Evolutionary conservation across 768 basidiomycete species (phyloP).

Genomic region (Guyanaporus albipodus): DNA sequence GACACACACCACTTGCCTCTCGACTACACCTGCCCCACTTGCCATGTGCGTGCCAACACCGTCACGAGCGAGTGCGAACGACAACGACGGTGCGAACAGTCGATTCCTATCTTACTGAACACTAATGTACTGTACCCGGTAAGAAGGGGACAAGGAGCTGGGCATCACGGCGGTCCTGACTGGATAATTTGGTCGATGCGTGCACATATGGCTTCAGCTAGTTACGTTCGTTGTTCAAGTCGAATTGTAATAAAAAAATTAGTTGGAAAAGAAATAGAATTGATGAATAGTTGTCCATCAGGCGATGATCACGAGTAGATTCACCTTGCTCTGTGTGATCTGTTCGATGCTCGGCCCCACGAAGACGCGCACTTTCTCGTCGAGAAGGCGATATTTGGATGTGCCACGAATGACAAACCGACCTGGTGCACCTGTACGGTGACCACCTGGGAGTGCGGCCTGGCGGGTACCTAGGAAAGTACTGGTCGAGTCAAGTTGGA

Average conservation of each 20-base stretch:
- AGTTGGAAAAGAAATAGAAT: background rate
- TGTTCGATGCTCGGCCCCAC: slow-evolving; percentile 73
- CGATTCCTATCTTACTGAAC: too few species aligned
- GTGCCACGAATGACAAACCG: slow-evolving; percentile 75
- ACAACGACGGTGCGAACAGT: too few species aligned
- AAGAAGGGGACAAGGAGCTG: slow-evolving; percentile 25
- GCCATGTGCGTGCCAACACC: too few species aligned
- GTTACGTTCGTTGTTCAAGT: background rate
- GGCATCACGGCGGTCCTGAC: slow-evolving; percentile 23
- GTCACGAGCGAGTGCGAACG: too few species aligned
- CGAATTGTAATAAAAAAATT: background rate
- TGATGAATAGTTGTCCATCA: background rate
- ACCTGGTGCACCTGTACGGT: slow-evolving; percentile 85
- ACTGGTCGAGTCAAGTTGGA: background rate
- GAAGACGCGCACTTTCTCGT: slow-evolving; percentile 80
- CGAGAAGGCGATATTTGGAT: slow-evolving; percentile 76
- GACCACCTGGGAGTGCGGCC: slow-evolving; percentile 77
- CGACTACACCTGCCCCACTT: too few species aligned
- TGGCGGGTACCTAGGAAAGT: slow-evolving; percentile 67
- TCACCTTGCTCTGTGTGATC: slow-evolving; percentile 53
- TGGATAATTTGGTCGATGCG: slow-evolving; percentile 19
- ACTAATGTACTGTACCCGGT: too few species aligned
- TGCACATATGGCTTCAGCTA: slow-evolving; percentile 31
- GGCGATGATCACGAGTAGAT: slow-evolving; percentile 20
- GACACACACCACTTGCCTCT: too few species aligned